Evolutionary conservation across 2,329 filamentous ascomycete genomes (phyloP).

Genomic region (Aspergillus sp.): DNA sequence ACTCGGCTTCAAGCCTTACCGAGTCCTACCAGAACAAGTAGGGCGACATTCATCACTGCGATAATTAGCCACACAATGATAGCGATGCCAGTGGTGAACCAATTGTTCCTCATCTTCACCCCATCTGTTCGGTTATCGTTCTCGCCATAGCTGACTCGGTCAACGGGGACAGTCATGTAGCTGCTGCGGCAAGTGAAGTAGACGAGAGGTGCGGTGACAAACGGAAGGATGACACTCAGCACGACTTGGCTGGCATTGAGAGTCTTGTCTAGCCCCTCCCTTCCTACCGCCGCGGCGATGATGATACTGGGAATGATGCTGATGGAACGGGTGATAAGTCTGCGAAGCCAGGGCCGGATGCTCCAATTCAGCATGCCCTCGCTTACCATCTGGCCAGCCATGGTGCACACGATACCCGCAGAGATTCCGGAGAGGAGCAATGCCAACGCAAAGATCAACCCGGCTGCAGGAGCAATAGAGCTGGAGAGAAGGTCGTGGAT

Average conservation of each 20-base stretch:
- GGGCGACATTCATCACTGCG: slow-evolving; percentile 73
- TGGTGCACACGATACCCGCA: slow-evolving; percentile 84
- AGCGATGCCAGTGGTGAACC: slow-evolving; percentile 59
- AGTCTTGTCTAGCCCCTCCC: slow-evolving; percentile 65
- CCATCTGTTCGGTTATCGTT: slow-evolving; percentile 25
- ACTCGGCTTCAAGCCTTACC: slow-evolving; percentile 42
- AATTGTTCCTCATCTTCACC: slow-evolving; percentile 69
- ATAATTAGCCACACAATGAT: slow-evolving; percentile 70
- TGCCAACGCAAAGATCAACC: slow-evolving; percentile 79
- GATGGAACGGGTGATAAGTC: slow-evolving; percentile 73
- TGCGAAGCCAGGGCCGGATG: slow-evolving; percentile 72
- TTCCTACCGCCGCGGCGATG: slow-evolving; percentile 75
- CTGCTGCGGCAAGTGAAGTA: slow-evolving; percentile 78
- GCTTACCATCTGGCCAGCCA: slow-evolving; percentile 83
- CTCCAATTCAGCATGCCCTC: slow-evolving; percentile 78
- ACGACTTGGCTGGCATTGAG: slow-evolving; percentile 76
- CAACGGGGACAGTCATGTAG: slow-evolving; percentile 70
- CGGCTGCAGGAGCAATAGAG: slow-evolving; percentile 70
- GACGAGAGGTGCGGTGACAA: slow-evolving; percentile 77
- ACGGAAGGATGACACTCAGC: slow-evolving; percentile 74
- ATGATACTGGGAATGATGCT: slow-evolving; percentile 80
- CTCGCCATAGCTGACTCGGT: slow-evolving; percentile 33
- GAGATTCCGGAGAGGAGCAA: slow-evolving; percentile 76
- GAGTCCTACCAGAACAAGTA: slow-evolving; percentile 63
- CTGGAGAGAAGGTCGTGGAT: slow-evolving; percentile 71